Conservation (phyloP, 2,329 filamentous ascomycete species). For the Xylaria sp. region DNA sequence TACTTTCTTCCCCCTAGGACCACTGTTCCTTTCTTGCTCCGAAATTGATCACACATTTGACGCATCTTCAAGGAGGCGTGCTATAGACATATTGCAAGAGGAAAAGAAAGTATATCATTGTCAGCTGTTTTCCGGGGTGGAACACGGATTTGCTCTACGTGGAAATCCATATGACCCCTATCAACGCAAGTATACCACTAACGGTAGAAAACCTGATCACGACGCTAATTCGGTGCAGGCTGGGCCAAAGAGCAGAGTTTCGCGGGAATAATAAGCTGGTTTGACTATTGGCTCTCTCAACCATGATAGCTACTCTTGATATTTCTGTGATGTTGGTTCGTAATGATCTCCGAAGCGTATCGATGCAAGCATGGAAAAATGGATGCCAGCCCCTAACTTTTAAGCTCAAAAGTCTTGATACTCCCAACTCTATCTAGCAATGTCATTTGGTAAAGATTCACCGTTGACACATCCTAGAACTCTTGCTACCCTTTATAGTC, state of each 20-base stretch:
- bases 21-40: constrained; percentile 6
- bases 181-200: constrained; percentile 46
- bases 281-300: constrained; percentile 44
- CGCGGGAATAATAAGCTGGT: constrained; percentile 44
- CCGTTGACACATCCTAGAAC: no score
- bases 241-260: constrained; percentile 49
- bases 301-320: neutral
- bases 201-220: neutral
- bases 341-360: neutral
- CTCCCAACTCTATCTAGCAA: neutral
- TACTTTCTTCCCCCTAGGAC: neutral
- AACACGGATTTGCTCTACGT: constrained; percentile 72
- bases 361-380: neutral
- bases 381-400: no score
- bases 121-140: constrained; percentile 68
- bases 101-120: constrained; percentile 65
- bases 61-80: neutral
- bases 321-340: neutral
- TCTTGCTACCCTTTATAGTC: no score
- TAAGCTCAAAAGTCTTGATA: no score
- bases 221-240: constrained; percentile 33
- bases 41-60: constrained; percentile 9
- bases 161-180: constrained; percentile 59
- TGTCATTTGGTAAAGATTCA: no score
- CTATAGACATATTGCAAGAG: constrained; percentile 52